Evolutionary conservation across 2,329 filamentous ascomycete genomes (phyloP), one percentile per base, ranked within the genome.

Genomic region (Cladophialophora exuberans): DNA sequence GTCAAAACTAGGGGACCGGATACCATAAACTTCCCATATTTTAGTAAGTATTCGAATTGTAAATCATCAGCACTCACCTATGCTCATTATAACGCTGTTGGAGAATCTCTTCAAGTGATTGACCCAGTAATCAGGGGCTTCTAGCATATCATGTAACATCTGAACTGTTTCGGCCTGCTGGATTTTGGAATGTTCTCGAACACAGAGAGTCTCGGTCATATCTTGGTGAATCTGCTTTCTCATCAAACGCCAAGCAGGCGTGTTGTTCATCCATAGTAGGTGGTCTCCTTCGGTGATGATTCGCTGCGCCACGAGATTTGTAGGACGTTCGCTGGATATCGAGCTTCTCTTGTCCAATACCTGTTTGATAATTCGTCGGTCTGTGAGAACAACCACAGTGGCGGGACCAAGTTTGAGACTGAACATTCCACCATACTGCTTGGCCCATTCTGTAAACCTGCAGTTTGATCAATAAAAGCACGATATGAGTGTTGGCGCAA

Each of bases 201-300:
- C 73, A 17, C 73, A 68, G 56, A 73, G 68, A 13, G 66, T 68
- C 61, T 79, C 77, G 59, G 70, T 78, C 36, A 79, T 69, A 50
- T 72, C 66, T 39, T 76, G 71, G 51, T 79, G 73, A 3, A 78
- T 62, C 3, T 78, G 59, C 50, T 74, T 76, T n/a, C 79, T 15
- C 36, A 57, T 48, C 22, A 53, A n/a, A 4, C 59, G 52, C 60
- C 60, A 62, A 4, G 35, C 36, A 2, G 56, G 45, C 4, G 55
- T 56, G 33, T 61, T 57, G 23, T 62, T 54, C 60, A 61, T 59
- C n/a, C 44, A 44, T 6, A 61, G 30, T 9, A 59, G 17, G 26
- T 59, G 58, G 20, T 59, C 58, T 10, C 56, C 53, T 36, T 59
- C 41, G 1, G 49, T 59, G 49, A 62, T 61, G 18, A 61, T 48